phyloP scores from a whole-genome alignment of 805 yeast species.

The Candida easanensis region DNA sequence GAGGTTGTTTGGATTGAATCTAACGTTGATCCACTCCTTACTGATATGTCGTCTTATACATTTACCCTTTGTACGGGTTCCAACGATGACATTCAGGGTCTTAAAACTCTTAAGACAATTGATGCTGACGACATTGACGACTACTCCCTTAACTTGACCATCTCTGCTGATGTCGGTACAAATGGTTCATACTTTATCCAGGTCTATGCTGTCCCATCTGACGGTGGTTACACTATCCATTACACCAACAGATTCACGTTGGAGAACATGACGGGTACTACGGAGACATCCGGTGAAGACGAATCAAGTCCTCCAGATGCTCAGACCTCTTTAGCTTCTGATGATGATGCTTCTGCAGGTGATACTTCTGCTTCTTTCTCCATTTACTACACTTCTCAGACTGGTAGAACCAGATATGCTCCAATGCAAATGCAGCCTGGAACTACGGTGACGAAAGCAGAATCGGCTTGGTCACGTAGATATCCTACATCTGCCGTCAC shows the following conservation, averaged over 20 bases:
- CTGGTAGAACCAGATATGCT: constrained; percentile 76
- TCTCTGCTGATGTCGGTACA: constrained; percentile 47
- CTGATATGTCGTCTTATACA: constrained; percentile 41
- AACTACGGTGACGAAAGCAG: constrained; percentile 58
- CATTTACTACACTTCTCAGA: constrained; percentile 73
- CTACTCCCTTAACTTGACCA: constrained; percentile 36
- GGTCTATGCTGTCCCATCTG: constrained; percentile 44
- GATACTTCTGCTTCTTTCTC: constrained; percentile 52
- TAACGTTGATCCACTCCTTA: constrained; percentile 45
- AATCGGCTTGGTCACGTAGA: constrained; percentile 60
- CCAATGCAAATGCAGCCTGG: constrained; percentile 95
- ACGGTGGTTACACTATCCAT: constrained; percentile 51
- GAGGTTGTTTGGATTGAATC: constrained; percentile 53
- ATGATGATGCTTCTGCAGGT: constrained; percentile 38
- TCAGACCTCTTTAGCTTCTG: constrained; percentile 33
- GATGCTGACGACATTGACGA: constrained; percentile 31
- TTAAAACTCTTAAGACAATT: constrained; percentile 30
- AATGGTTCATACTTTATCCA: constrained; percentile 76
- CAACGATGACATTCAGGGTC: constrained; percentile 44
- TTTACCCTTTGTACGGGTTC: constrained; percentile 71
- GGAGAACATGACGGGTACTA: constrained; percentile 69
- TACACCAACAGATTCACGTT: constrained; percentile 67
- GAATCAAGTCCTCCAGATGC: constrained; percentile 37
- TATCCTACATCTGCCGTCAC: constrained; percentile 69
- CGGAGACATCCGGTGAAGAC: constrained; percentile 42